A percentile compares a stretch with the other conserved stretches of the same genome.
Conservation (phyloP, 352 stramenopile species). For the Globisporangium radiosum region DNA sequence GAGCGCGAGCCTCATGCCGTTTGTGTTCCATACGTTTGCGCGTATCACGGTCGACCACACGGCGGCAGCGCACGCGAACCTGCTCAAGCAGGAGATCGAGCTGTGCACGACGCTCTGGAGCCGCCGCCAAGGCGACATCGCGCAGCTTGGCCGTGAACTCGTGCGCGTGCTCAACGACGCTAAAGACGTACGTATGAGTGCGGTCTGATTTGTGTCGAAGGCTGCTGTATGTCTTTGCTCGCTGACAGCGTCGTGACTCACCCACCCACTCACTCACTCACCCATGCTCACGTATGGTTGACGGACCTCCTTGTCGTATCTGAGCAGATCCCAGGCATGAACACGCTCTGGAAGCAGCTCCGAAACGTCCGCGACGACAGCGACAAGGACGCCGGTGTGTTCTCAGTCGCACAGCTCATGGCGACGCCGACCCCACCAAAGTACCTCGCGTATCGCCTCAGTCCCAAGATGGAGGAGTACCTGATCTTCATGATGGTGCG, state of each 20-base stretch:
- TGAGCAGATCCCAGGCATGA: slow-evolving; percentile 72
- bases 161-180: slow-evolving; percentile 75
- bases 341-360: slow-evolving; percentile 73
- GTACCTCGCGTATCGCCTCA: slow-evolving; percentile 74
- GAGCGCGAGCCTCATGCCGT: slow-evolving; percentile 66
- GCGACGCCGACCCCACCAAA: slow-evolving; percentile 58
- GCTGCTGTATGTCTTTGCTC: not conserved
- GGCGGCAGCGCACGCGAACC: slow-evolving; percentile 31
- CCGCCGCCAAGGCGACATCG: slow-evolving; percentile 54
- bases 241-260: not conserved
- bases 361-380: slow-evolving; percentile 54
- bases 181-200: slow-evolving; percentile 49
- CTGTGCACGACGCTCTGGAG: slow-evolving; percentile 74
- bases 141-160: slow-evolving; percentile 66
- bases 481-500: slow-evolving; percentile 83
- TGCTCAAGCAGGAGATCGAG: slow-evolving; percentile 77
- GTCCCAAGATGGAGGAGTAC: slow-evolving; percentile 83
- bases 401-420: slow-evolving; percentile 74
- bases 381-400: slow-evolving; percentile 44
- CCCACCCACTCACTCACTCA: not conserved
- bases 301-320: not conserved
- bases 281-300: not conserved
- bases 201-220: too few relatives aligned
- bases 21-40: slow-evolving; percentile 76
- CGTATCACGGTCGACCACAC: slow-evolving; percentile 67